phyloP scores from a whole-genome alignment of 169 alveolate genomes.

The Babesia gibsoni region DNA sequence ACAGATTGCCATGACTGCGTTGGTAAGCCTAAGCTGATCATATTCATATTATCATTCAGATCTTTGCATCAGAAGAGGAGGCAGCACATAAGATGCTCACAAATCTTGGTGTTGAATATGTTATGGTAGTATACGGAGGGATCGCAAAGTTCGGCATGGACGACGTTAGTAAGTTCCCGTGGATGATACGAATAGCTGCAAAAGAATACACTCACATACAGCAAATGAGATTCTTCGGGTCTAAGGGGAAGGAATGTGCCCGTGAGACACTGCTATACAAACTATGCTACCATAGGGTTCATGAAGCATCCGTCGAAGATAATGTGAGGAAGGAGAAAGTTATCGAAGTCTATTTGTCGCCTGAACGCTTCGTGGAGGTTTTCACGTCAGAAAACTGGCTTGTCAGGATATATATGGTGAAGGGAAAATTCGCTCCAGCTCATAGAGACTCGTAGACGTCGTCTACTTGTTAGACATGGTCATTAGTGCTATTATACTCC shows the following conservation, averaged over 20 bases:
- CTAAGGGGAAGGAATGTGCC: slow-evolving; percentile 89
- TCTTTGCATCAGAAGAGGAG: slow-evolving; percentile 91
- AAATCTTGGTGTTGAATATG: slow-evolving; percentile 93
- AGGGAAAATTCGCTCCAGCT: too few relatives aligned
- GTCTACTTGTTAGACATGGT: too few relatives aligned
- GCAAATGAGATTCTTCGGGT: slow-evolving; percentile 20
- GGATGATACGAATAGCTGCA: slow-evolving; percentile 96
- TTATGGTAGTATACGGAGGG: slow-evolving; percentile 96
- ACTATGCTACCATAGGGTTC: slow-evolving; percentile 90
- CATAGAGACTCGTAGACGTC: too few relatives aligned
- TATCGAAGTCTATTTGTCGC: slow-evolving; percentile 70
- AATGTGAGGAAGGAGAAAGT: slow-evolving; percentile 89
- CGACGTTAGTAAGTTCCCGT: slow-evolving; percentile 95
- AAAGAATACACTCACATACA: slow-evolving; percentile 68
- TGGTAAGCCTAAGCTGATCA: slow-evolving; percentile 57
- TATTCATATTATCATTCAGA: slow-evolving; percentile 49
- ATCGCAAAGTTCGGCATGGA: slow-evolving; percentile 92
- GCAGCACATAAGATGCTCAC: slow-evolving; percentile 89
- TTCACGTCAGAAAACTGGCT: slow-evolving; percentile 95
- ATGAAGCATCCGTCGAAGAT: slow-evolving; percentile 84
- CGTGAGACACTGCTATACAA: slow-evolving; percentile 89
- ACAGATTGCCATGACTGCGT: slow-evolving; percentile 97
- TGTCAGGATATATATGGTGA: slow-evolving; percentile 92
- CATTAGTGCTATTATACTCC: too few relatives aligned
- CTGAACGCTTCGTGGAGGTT: slow-evolving; percentile 92